Conservation (phyloP, 2,329 filamentous ascomycete species). For the Colletotrichum higginsianum region DNA sequence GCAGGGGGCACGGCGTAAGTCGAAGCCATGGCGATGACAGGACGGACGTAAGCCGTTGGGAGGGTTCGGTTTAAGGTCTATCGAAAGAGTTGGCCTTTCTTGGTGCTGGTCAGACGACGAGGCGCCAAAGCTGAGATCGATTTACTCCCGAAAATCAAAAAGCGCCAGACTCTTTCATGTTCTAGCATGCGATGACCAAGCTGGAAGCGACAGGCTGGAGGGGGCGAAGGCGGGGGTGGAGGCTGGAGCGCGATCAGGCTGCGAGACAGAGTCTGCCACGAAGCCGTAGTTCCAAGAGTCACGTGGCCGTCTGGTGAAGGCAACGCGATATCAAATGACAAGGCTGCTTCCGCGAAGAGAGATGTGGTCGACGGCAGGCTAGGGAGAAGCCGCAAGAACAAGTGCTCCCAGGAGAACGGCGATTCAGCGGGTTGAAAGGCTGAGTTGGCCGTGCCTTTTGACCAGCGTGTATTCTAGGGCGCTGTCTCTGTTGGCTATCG, state of each 20-base stretch:
- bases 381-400: slow-evolving; percentile 27
- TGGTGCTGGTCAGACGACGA: slow-evolving; percentile 15
- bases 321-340: neutral
- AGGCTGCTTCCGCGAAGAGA: slow-evolving; percentile 13
- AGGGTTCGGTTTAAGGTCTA: neutral
- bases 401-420: slow-evolving; percentile 17
- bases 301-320: slow-evolving; percentile 2
- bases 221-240: slow-evolving; percentile 1
- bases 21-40: slow-evolving; percentile 59
- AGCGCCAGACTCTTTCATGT: slow-evolving; percentile 32
- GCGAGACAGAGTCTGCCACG: neutral
- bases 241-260: neutral
- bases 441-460: slow-evolving; percentile 34
- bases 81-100: slow-evolving; percentile 2
- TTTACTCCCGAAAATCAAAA: slow-evolving; percentile 14
- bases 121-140: slow-evolving; percentile 14
- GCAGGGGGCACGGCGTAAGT: slow-evolving; percentile 59
- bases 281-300: neutral
- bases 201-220: slow-evolving; percentile 5
- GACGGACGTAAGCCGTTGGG: slow-evolving; percentile 3
- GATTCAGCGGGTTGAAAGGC: slow-evolving; percentile 14
- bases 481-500: slow-evolving; percentile 11
- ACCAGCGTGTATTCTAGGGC: slow-evolving; percentile 37
- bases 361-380: slow-evolving; percentile 21
- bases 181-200: slow-evolving; percentile 15